A percentile compares a stretch with the other conserved stretches of the same genome.
These are phyloP conservation scores for Populus alba DNA, from an alignment of 345 rosid species.

Conservation along the genomic window DNA sequence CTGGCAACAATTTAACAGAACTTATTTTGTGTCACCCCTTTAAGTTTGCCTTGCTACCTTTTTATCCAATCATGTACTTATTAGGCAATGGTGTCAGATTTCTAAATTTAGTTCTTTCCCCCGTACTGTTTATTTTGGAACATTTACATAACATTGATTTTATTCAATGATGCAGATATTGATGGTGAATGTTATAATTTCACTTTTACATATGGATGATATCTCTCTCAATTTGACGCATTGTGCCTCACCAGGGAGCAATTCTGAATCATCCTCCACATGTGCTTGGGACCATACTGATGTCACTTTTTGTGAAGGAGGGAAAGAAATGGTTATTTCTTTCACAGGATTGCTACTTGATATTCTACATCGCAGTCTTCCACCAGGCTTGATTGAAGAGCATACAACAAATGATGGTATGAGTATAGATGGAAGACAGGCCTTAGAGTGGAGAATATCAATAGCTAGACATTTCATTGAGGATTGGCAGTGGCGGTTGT, in stretches of 20 bases:
- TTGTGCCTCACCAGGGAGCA: conserved; percentile 49
- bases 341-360: conserved; percentile 72
- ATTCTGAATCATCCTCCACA: conserved; percentile 40
- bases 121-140: conserved; percentile 4
- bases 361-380: conserved; percentile 65
- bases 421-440: conserved; percentile 57
- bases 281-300: conserved; percentile 46
- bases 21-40: background rate
- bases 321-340: conserved; percentile 65
- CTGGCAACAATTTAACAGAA: background rate
- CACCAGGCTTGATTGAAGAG: conserved; percentile 51
- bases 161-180: conserved; percentile 63
- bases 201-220: conserved; percentile 83
- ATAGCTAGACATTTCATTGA: conserved; percentile 69
- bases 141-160: conserved; percentile 24
- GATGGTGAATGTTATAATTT: conserved; percentile 84
- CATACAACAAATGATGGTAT: conserved; percentile 48
- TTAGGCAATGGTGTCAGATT: background rate
- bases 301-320: conserved; percentile 50
- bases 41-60: background rate
- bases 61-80: background rate
- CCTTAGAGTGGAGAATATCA: conserved; percentile 90
- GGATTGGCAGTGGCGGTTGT: conserved; percentile 95
- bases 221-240: conserved; percentile 59
- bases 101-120: background rate